Base-by-base conservation (phyloP, 1,284 basidiomycete species). In the Pterulicium gracile region DNA sequence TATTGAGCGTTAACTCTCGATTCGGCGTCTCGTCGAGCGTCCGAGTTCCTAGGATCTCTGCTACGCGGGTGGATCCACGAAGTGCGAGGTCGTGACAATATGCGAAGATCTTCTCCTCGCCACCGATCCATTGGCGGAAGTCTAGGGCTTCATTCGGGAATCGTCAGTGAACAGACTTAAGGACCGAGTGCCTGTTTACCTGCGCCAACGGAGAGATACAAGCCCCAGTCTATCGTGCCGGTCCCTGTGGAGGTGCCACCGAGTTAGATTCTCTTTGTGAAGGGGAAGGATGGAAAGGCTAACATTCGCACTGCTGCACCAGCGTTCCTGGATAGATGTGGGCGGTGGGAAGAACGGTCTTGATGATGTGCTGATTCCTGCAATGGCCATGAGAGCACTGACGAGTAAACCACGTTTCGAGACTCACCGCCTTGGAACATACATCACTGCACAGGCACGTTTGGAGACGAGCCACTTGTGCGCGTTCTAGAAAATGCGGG, bases 391-490 rank as follows among this genome's bases (percentile, higher is more conserved):
- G 4, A 34, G 35, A 19, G 43, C 35, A 35, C 36, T 35, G 32
- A 17, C 7, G 27, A 20, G 39, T 20, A 10, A 24, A 18, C 21
- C 18, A 10, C n/a, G 34, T 10, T n/a, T 12, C 1, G 35, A 2
- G 17, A 53, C 68, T 43, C 48, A 86, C 88, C 85, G 68, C 52
- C 73, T 72, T 0, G 90, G 82, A 2, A 88, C 81, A 60, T 93
- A 94, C 20, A 94, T 64, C 12, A 86, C 66, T 0, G 88, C 83
- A 46, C 74, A 79, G 4, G 76, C 71, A 4, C 89, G 73, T 58
- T 89, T 88, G 3, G 78, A 74, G 53, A 67, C 79, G 2, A 92
- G 63, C 89, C 90, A 92, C 60, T 92, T 93, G 65, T 91, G 86
- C 53, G 80, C 83, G 57, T 89, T 90, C 75, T 81, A 19, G 12